Evolutionary conservation across 352 stramenopile genomes (phyloP).

Genomic region (Aphanomyces euteiches): DNA sequence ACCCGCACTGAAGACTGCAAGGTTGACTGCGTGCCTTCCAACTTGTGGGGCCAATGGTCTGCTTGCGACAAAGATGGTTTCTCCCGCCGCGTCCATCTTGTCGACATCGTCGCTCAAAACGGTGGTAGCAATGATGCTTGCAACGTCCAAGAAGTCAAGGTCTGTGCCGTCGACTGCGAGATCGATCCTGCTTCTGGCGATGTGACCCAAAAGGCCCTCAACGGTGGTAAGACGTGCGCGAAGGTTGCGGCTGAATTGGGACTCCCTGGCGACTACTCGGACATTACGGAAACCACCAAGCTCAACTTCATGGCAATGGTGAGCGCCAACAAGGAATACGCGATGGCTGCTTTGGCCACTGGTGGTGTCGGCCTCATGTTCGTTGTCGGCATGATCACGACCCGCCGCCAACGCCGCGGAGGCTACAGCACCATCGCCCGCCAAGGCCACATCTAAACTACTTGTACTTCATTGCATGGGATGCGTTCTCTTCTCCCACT

Average conservation of each 20-base stretch:
- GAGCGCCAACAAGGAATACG: constrained; percentile 18
- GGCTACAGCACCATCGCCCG: constrained; percentile 16
- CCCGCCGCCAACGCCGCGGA: constrained; percentile 15
- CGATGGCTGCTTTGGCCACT: constrained; percentile 6
- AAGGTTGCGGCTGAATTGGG: neutral
- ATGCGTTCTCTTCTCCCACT: neutral
- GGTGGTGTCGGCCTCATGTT: constrained; percentile 22
- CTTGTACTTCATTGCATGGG: neutral
- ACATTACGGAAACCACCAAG: neutral
- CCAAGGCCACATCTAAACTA: constrained; percentile 1
- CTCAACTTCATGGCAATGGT: constrained; percentile 20
- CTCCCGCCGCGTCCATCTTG: neutral
- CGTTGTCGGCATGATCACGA: constrained; percentile 1
- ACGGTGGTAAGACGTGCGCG: constrained; percentile 10
- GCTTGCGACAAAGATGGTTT: neutral
- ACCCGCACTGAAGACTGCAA: neutral
- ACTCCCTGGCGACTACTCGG: constrained; percentile 11
- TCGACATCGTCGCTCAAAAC: constrained; percentile 8
- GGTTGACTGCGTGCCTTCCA: neutral
- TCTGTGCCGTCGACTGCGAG: constrained; percentile 16
- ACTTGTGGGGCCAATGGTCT: neutral
- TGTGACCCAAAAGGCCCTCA: neutral
- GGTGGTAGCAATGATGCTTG: neutral
- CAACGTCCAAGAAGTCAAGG: neutral
- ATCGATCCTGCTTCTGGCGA: constrained; percentile 7